Conservation (phyloP, 169 alveolate genomes). For the Miamiensis avidus region DNA sequence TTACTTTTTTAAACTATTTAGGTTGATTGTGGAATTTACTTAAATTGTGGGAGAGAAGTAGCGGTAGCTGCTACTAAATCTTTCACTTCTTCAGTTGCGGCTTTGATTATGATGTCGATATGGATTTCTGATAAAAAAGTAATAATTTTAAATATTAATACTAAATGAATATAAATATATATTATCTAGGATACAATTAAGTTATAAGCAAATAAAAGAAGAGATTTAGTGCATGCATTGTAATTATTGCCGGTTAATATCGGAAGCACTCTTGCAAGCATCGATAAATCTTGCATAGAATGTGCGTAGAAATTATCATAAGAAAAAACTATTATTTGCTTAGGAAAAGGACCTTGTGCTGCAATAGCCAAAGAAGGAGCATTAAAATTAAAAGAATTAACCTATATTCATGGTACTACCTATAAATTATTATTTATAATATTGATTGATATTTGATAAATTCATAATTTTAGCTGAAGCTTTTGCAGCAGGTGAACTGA, state of each 20-base stretch:
- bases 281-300: conserved; percentile 18
- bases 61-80: conserved; percentile 98
- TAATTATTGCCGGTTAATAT: conserved; percentile 68
- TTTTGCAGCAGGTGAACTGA: conserved; percentile 94
- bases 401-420: conserved; percentile 95
- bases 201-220: conserved; percentile 50
- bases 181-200: conserved; percentile 13
- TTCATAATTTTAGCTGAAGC: too few species aligned
- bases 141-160: too few species aligned
- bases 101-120: conserved; percentile 82
- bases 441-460: too few species aligned
- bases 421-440: too few species aligned
- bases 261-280: conserved; percentile 53
- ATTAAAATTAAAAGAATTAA: conserved; percentile 94
- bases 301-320: conserved; percentile 43
- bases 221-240: conserved; percentile 50
- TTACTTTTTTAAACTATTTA: too few species aligned
- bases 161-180: too few species aligned
- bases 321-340: conserved; percentile 39
- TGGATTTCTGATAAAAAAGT: conserved; percentile 82
- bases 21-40: conserved; percentile 91
- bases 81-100: conserved; percentile 91
- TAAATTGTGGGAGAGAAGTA: conserved; percentile 97
- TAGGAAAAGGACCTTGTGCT: conserved; percentile 90
- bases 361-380: conserved; percentile 98